Evolutionary conservation across 73 alveolate genomes (phyloP), one percentile per base, ranked within the genome.

Genomic region (Stentor coeruleus): DNA sequence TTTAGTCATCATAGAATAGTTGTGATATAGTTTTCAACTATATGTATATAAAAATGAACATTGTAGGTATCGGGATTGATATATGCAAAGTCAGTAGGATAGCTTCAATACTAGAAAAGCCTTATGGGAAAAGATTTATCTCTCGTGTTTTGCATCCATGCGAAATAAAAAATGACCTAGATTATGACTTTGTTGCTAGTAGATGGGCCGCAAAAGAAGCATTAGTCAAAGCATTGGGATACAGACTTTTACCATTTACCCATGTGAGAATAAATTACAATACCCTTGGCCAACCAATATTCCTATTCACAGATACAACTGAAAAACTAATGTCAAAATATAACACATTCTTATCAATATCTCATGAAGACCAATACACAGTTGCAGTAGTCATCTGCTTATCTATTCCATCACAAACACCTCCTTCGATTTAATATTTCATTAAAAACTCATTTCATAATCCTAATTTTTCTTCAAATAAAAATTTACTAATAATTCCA

Each of bases 201-300:
- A 88, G 96, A 59, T 90, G 96, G 96, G 96, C 96, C 30, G 57
- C 87, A 31, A 90, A 90, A 59, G 96, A 90, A 74, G 96, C 96
- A 35, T 40, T 90, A 35, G 96, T 90, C 26, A 90, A 90, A 59
- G 96, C 96, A n/a, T 49, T 87, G 35, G 90, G 91, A 0, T 77
- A 66, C 33, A 87, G 84, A 42, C 58, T 81, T 3, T 26, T 87
- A 1, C 59, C 41, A 38, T 90, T 76, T 55, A 90, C 82, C 39
- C 89, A 87, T 3, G 89, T 90, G 77, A 81, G 84, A 59, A 26
- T 90, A 31, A 74, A 28, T 30, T 72, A 88, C 35, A 40, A 74
- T 36, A 75, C 0, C 1, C 33, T 82, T 0, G 84, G 82, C 11
- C 33, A 55, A 2, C 91, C 91, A 15, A 35, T 39, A 36, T 15